These are phyloP conservation scores for Tremella fuciformis DNA, from an alignment of 768 basidiomycete species.

Conservation along the genomic window DNA sequence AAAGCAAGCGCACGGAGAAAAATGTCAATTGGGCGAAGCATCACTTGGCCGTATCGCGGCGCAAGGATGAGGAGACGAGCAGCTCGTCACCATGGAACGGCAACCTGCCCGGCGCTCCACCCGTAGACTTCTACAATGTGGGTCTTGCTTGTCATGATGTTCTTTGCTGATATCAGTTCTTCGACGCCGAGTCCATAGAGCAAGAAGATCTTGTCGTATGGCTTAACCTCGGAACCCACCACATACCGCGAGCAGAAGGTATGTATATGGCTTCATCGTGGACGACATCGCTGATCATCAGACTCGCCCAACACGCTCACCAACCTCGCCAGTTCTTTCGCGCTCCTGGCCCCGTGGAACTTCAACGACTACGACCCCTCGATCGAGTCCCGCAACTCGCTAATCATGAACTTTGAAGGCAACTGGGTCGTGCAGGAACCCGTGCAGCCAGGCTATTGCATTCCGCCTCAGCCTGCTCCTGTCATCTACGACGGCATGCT, in stretches of 20 bases:
- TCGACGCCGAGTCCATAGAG: conserved; percentile 62
- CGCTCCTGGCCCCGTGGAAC: conserved; percentile 64
- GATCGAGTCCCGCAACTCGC: conserved; percentile 54
- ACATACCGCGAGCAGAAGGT: conserved; percentile 62
- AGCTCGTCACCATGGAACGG: conserved; percentile 65
- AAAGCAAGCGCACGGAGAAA: conserved; percentile 61
- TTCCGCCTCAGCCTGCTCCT: neutral
- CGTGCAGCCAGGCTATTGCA: conserved; percentile 1
- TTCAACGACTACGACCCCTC: conserved; percentile 66
- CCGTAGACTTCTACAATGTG: conserved; percentile 31
- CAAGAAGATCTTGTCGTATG: conserved; percentile 68
- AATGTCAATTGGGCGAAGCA: conserved; percentile 69
- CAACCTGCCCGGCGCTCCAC: conserved; percentile 58
- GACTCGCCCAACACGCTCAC: conserved; percentile 25
- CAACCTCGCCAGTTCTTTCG: conserved; percentile 46
- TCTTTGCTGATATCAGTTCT: conserved; percentile 54
- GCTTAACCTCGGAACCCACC: conserved; percentile 68
- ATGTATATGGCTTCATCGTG: neutral
- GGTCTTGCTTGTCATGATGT: neutral
- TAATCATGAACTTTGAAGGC: conserved; percentile 11
- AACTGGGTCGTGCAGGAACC: conserved; percentile 11
- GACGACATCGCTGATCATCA: neutral
- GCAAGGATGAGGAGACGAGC: conserved; percentile 64
- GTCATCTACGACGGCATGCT: conserved; percentile 5
- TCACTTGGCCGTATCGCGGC: conserved; percentile 60